phyloP scores from a whole-genome alignment of 2,329 filamentous ascomycete genomes.

The Paecilomyces sp. region DNA sequence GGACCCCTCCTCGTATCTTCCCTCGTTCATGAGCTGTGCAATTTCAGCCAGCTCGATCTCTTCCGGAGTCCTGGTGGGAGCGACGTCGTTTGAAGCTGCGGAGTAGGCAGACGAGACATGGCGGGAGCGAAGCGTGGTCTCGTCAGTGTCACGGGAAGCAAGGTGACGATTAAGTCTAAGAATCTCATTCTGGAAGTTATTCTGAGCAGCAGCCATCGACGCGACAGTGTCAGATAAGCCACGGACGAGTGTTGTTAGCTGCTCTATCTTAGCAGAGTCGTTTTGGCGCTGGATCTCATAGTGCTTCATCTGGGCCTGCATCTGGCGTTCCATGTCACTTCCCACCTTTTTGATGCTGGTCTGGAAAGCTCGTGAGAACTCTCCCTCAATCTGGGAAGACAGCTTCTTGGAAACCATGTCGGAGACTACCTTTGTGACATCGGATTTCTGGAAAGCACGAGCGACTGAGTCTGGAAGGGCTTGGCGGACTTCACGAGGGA shows the following conservation, averaged over 20 bases:
- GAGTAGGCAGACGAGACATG: conserved; percentile 13
- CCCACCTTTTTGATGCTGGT: conserved; percentile 60
- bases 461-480: conserved; percentile 60
- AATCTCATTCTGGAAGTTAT: conserved; percentile 34
- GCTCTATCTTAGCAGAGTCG: conserved; percentile 53
- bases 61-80: conserved; percentile 20
- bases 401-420: conserved; percentile 66
- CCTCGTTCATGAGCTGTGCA: conserved; percentile 29
- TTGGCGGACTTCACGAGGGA: conserved; percentile 68
- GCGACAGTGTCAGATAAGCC: conserved; percentile 47
- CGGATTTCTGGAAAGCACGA: conserved; percentile 64
- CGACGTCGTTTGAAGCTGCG: conserved; percentile 6
- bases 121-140: conserved; percentile 10
- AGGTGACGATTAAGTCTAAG: conserved; percentile 26
- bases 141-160: conserved; percentile 14
- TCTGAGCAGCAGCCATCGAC: conserved; percentile 36
- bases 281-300: conserved; percentile 45
- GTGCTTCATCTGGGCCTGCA: conserved; percentile 45
- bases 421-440: conserved; percentile 64
- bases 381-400: conserved; percentile 60
- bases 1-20: conserved; percentile 38
- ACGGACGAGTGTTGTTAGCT: conserved; percentile 50
- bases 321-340: conserved; percentile 59
- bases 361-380: conserved; percentile 56
- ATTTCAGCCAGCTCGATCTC: conserved; percentile 38